Evolutionary conservation across 352 stramenopile species (phyloP), one percentile per base, ranked within the genome.

Genomic region (Phytopythium cucurbitacearum): DNA sequence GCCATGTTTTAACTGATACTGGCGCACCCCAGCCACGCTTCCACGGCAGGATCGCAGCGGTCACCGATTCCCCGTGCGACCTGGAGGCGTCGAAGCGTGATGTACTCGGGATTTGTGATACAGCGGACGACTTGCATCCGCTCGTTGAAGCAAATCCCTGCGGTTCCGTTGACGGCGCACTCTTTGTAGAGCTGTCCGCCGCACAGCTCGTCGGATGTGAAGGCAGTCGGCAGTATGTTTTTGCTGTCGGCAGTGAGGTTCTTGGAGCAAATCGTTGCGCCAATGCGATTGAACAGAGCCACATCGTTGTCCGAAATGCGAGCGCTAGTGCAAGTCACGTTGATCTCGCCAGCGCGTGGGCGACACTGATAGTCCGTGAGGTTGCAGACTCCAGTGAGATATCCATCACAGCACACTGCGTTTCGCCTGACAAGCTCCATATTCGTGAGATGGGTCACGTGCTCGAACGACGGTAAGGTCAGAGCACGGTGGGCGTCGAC

Each of bases 71-170:
- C 52, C 3, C 51, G 57, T 33, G 59, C 39, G 50, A 77, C 76
- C 50, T 77, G 58, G 40, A 70, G 48, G 34, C 59, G 48, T 3
- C 64, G 64, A 57, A 70, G 65, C 3, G 38, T 51, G 10, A 68
- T 70, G 44, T 72, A 72, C 0, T 53, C 41, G n/a, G 43, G 7
- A 8, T 62, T 48, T 7, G 65, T 63, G 10, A 67, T 51, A 38
- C 71, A 80, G 36, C 59, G 56, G 12, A 79, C 61, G 4, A 79
- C 60, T 53, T 67, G 65, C 62, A 81, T 65, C 6, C 63, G 69
- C 8, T 55, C 57, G 53, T 71, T 81, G 37, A 66, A 68, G 46
- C 68, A 79, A 41, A 81, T 74, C 1, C 68, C 71, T 16, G 60
- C 41, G 2, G 53, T 36, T 9, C 53, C 58, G 21, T 57, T 52